Base-by-base conservation (phyloP, 2,329 filamentous ascomycete genomes). In the Periconia macrospinosa region DNA sequence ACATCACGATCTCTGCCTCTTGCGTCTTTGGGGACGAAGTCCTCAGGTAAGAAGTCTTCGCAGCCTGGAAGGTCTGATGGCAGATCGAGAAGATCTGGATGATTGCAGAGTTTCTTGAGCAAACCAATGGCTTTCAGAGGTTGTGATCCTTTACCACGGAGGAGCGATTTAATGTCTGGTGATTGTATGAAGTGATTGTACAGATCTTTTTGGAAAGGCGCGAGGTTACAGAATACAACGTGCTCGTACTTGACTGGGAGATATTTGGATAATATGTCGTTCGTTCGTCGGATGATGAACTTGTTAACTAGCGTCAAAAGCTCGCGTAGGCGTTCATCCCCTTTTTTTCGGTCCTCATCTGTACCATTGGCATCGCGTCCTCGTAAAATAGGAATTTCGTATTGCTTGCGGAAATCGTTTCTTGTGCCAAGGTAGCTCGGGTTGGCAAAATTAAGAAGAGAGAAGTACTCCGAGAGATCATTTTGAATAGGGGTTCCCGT, bases 401-500 rank as follows among this genome's bases (percentile, higher is more conserved):
- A 99, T 43, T 89, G 87, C 72, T 97, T 97, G 61, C 93, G 88
- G 70, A 99, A 99, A 42, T 99, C 94, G 44, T 86, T 83, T 23
- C 92, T 86, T 9, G 90, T 94, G 15, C 94, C 94, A 1, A 99
- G 85, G 37, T 97, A 84, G 62, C 91, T 89, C 0, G 94, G 94
- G 63, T 99, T 99, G 27, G 94, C 94, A 67, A 99, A 99, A 72
- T 93, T 96, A 55, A 97, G 89, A 10, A 99, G 82, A 2, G 94
- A 87, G 67, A 97, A 99, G 74, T 99, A 99, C 70, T 99, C 94
- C 0, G 93, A 95, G n/a, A 99, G 77, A 70, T 99, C 94, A 66
- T 99, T 99, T 68, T 99, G 94, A 54, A 99, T 99, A 0, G 94
- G 94, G 1, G 94, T 99, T 55, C 94, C 94, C 0, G 94, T 97